Percentiles rank a stretch among this genome's conserved stretches.
Evolutionary conservation across 2,329 filamentous ascomycete species (phyloP).

Genomic region (Hortaea sp.): DNA sequence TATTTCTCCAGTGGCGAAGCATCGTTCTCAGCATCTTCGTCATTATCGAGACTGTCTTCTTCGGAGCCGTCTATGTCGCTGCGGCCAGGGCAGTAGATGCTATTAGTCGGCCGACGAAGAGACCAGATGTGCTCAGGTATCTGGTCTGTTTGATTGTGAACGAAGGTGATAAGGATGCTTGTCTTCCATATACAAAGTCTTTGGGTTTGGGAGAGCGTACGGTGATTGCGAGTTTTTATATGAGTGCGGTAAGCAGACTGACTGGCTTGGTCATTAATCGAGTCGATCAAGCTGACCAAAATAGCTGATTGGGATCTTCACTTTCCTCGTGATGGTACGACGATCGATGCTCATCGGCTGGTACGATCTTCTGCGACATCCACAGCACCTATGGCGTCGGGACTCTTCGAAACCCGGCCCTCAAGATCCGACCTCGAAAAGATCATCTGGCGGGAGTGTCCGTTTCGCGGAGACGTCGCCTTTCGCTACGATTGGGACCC

Average conservation of each 20-base stretch:
- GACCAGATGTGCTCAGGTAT: constrained; percentile 50
- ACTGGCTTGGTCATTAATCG: neutral
- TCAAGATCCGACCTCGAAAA: neutral
- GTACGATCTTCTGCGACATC: constrained; percentile 46
- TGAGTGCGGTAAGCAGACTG: constrained; percentile 50
- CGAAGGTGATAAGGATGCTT: constrained; percentile 52
- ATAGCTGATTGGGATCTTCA: constrained; percentile 72
- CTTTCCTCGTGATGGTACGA: constrained; percentile 63
- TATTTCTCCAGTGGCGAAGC: constrained; percentile 74
- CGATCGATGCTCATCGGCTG: constrained; percentile 69
- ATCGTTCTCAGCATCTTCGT: constrained; percentile 73
- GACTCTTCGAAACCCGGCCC: no score
- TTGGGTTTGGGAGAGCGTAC: constrained; percentile 61
- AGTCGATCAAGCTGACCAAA: neutral
- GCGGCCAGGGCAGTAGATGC: constrained; percentile 50
- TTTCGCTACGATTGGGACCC: constrained; percentile 8
- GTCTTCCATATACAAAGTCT: constrained; percentile 45
- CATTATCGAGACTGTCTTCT: constrained; percentile 70
- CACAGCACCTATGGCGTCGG: neutral
- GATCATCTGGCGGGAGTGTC: neutral
- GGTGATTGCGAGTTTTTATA: constrained; percentile 60
- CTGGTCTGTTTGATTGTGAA: constrained; percentile 49
- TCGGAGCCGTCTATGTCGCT: constrained; percentile 69
- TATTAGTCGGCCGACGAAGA: constrained; percentile 36
- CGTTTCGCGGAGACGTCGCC: constrained; percentile 1